Evolutionary conservation across 2,329 filamentous ascomycete species (phyloP).

Genomic region (Sclerotinia sclerotiorum): DNA sequence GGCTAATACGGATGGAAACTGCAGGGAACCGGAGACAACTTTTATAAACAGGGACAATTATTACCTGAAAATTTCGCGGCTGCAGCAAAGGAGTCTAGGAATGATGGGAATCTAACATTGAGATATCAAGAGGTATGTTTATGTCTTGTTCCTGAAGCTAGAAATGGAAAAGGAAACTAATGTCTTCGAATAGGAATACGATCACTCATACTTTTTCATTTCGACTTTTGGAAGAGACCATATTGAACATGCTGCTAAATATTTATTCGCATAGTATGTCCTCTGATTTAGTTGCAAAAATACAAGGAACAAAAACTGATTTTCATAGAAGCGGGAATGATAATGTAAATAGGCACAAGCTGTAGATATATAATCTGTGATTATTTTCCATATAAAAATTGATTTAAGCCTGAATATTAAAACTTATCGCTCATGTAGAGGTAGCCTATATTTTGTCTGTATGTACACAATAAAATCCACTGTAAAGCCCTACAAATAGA

Average conservation of each 20-base stretch:
- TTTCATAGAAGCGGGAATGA: conserved; percentile 18
- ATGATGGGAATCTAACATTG: conserved; percentile 68
- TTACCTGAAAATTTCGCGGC: conserved; percentile 89
- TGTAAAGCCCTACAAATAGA: background rate
- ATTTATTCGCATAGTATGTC: conserved; percentile 26
- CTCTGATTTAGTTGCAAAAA: background rate
- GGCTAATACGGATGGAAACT: background rate
- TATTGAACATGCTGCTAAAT: conserved; percentile 24
- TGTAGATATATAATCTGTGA: background rate
- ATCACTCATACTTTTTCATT: conserved; percentile 98
- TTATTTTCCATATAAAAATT: background rate
- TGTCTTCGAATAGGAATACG: conserved; percentile 64
- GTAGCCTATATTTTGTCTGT: background rate
- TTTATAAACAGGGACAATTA: conserved; percentile 91
- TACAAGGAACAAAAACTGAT: conserved; percentile 12
- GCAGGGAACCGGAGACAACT: conserved; percentile 88
- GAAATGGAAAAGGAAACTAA: conserved; percentile 23
- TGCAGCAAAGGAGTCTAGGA: conserved; percentile 73
- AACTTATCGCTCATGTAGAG: background rate
- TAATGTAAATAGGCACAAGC: conserved; percentile 14
- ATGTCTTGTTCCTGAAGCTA: background rate
- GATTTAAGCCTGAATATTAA: background rate
- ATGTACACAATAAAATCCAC: background rate
- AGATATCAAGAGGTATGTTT: conserved; percentile 72
- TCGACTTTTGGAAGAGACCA: conserved; percentile 70